A percentile compares a stretch with the other conserved stretches of the same genome.
phyloP scores from a whole-genome alignment of 495 filamentous ascomycete genomes.

The Elaphomyces granulatus region DNA sequence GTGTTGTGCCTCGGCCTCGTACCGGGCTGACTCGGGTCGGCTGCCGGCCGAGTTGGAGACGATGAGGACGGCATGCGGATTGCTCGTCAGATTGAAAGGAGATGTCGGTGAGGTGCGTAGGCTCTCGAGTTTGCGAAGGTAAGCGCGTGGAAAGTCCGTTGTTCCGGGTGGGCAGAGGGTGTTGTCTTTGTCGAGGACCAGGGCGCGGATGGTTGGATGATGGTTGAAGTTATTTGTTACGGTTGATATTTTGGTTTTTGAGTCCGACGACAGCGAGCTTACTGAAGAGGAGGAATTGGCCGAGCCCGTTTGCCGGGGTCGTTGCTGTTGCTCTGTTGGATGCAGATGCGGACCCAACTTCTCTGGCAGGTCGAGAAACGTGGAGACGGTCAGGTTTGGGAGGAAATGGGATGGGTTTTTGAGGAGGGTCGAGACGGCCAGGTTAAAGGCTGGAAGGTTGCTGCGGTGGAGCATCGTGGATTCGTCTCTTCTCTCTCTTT shows the following conservation, averaged over 20 bases:
- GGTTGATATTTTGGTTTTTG: slow-evolving; percentile 27
- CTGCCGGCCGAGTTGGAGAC: slow-evolving; percentile 85
- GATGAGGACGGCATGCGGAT: slow-evolving; percentile 38
- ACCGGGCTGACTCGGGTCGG: slow-evolving; percentile 23
- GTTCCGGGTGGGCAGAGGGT: slow-evolving; percentile 34
- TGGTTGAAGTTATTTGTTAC: too few relatives aligned
- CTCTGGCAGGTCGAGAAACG: slow-evolving; percentile 66
- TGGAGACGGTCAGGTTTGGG: slow-evolving; percentile 73
- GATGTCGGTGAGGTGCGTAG: slow-evolving; percentile 31
- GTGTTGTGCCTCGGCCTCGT: slow-evolving; percentile 19
- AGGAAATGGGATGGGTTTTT: slow-evolving; percentile 64
- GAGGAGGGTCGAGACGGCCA: slow-evolving; percentile 40
- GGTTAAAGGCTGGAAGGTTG: slow-evolving; percentile 67
- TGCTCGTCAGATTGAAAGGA: slow-evolving; percentile 18
- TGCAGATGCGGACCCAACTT: slow-evolving; percentile 15
- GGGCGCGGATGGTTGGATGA: slow-evolving; percentile 68
- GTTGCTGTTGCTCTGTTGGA: not conserved
- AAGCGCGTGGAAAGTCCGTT: slow-evolving; percentile 23
- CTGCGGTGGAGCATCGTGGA: slow-evolving; percentile 35
- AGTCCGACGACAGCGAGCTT: slow-evolving; percentile 29
- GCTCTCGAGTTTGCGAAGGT: slow-evolving; percentile 21
- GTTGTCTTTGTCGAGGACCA: slow-evolving; percentile 94
- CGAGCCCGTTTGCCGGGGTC: not conserved
- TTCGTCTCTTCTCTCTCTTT: slow-evolving; percentile 11
- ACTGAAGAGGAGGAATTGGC: not conserved